phyloP scores from a whole-genome alignment of 495 filamentous ascomycete genomes.

The Penicillium turbatum region DNA sequence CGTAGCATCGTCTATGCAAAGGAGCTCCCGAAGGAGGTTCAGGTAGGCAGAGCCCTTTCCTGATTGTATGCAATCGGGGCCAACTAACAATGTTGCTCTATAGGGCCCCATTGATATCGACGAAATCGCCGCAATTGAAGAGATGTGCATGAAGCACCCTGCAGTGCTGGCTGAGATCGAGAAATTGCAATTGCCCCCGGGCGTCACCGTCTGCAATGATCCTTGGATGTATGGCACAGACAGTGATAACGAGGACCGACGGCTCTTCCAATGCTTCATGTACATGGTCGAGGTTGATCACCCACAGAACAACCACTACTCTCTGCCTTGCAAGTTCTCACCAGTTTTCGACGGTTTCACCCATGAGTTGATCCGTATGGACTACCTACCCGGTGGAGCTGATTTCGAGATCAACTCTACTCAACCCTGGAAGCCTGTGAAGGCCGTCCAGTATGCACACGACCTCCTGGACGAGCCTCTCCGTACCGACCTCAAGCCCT shows the following conservation, averaged over 20 bases:
- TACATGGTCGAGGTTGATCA: conserved; percentile 40
- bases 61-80: background rate
- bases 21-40: conserved; percentile 38
- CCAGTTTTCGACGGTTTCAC: conserved; percentile 67
- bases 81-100: conserved; percentile 10
- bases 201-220: conserved; percentile 42
- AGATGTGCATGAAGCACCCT: conserved; percentile 38
- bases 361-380: conserved; percentile 56
- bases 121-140: conserved; percentile 39
- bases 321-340: conserved; percentile 71
- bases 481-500: conserved; percentile 64
- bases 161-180: conserved; percentile 41
- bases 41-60: conserved; percentile 21
- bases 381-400: conserved; percentile 44
- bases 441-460: conserved; percentile 47
- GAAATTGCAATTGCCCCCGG: conserved; percentile 38
- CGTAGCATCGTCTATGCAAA: conserved; percentile 33
- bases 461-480: conserved; percentile 36
- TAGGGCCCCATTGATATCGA: conserved; percentile 41
- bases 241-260: conserved; percentile 31
- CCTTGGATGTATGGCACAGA: conserved; percentile 48
- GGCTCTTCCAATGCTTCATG: conserved; percentile 46
- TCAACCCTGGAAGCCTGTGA: conserved; percentile 49
- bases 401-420: conserved; percentile 27
- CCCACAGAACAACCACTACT: conserved; percentile 66